Base-by-base conservation (phyloP, 78 protist species). In the Dictyostelium firmibasis region DNA sequence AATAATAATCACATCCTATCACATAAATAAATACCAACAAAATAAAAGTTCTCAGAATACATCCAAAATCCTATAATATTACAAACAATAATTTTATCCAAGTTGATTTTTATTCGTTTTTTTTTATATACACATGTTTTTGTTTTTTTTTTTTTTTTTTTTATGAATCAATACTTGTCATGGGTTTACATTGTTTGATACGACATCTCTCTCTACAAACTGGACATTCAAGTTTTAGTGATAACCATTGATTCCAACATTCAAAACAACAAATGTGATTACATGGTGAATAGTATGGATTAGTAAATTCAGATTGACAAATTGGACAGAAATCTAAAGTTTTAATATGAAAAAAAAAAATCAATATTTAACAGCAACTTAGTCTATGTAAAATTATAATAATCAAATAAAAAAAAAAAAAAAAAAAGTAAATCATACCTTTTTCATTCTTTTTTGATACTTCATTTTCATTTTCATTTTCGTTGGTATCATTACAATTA, bases 241-340 rank as follows among this genome's bases (percentile, higher is more conserved):
- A 89, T 33, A 89, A 35, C 94, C 94, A 89, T 47, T 89, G 85
- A 29, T 23, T 47, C 94, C 94, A 89, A 57, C 94, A 89, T 23
- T 60, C 94, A 79, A 41, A 89, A 35, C 94, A 89, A 70, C 94
- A 89, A 18, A 67, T 47, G 53, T 89, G 94, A 2, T 53, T 53
- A 81, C 94, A 89, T 44, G 38, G 69, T 44, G 94, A 89, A 27
- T 60, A 11, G 33, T 89, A 47, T 62, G 84, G 84, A 60, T 89
- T 64, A 27, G 10, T 33, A 41, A 75, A 83, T 16, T 6, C 11
- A 1, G 60, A 67, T 44, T 89, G 94, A 67, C 94, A 89, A 53
- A 89, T 89, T 29, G 94, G 94, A 67, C 94, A 89, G 70, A 47
- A 53, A 44, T 79, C 84, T 79, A 25, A 38, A 43, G 4, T 11